Evolutionary conservation across 192 early-diverging fungal species (phyloP).

Genomic region (Chytriomyces sp.): DNA sequence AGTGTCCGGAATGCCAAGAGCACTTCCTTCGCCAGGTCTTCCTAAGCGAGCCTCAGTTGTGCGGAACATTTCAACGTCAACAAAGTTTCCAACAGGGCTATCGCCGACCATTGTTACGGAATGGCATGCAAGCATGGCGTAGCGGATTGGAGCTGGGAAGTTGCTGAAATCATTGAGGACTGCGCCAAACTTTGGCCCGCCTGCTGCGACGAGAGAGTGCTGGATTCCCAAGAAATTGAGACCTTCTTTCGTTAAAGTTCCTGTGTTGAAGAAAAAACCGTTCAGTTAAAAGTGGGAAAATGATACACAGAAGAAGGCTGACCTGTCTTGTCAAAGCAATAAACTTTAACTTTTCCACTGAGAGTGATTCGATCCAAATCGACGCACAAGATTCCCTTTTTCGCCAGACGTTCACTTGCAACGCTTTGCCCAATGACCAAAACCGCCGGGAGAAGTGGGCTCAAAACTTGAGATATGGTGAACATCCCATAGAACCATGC

Average conservation of each 20-base stretch:
- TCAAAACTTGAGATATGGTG: conserved; percentile 70
- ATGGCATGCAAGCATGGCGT: conserved; percentile 66
- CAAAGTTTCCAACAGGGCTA: conserved; percentile 75
- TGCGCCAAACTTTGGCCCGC: conserved; percentile 10
- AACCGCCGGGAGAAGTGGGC: conserved; percentile 73
- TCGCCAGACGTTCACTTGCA: conserved; percentile 63
- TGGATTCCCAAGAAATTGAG: conserved; percentile 69
- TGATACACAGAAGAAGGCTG: background rate
- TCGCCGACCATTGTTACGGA: conserved; percentile 64
- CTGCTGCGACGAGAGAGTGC: conserved; percentile 3
- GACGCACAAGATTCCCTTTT: conserved; percentile 72
- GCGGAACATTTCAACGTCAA: conserved; percentile 81
- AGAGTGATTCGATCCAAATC: conserved; percentile 75
- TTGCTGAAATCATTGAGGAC: conserved; percentile 36
- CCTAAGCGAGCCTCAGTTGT: conserved; percentile 59
- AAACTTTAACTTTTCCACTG: conserved; percentile 75
- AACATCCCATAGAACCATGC: conserved; percentile 81
- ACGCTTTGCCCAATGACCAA: conserved; percentile 77
- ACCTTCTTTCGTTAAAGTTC: conserved; percentile 77
- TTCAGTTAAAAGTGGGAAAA: background rate
- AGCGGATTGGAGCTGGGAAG: conserved; percentile 36
- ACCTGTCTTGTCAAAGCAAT: conserved; percentile 77
- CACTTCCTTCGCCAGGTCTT: conserved; percentile 44
- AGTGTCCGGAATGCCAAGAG: conserved; percentile 11
- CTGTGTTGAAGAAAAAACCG: conserved; percentile 19